A percentile compares a stretch with the other conserved stretches of the same genome.
phyloP scores from a whole-genome alignment of 2,329 filamentous ascomycete genomes.

The Botrytis hyacinthi region DNA sequence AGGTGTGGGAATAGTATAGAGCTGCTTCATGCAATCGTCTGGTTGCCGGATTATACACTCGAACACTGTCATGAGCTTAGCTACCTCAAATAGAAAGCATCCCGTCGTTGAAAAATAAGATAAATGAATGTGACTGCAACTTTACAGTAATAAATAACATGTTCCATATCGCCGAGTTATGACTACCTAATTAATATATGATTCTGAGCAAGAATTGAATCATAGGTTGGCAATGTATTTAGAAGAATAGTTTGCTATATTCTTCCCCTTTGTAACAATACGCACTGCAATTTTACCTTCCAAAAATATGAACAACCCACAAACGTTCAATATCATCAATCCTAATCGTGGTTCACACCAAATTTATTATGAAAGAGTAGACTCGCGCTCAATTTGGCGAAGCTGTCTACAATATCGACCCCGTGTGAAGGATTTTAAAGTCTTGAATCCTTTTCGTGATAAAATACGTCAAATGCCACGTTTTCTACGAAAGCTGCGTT shows the following conservation, averaged over 20 bases:
- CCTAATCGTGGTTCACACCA: not conserved
- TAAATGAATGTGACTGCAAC: not conserved
- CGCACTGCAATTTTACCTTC: not conserved
- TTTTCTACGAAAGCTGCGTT: not conserved
- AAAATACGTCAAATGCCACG: not conserved
- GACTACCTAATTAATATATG: not conserved
- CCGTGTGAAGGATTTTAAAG: not conserved
- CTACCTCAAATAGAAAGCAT: too few relatives aligned
- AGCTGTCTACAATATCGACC: slow-evolving; percentile 6
- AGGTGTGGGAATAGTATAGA: too few relatives aligned
- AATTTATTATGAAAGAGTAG: not conserved
- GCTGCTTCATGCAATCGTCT: too few relatives aligned
- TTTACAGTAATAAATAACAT: not conserved
- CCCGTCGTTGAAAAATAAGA: not conserved
- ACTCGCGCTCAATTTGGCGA: not conserved
- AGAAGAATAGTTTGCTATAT: too few relatives aligned
- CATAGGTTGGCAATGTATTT: not conserved
- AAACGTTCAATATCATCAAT: slow-evolving; percentile 3
- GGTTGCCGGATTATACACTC: too few relatives aligned
- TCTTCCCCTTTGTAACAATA: not conserved
- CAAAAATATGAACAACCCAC: not conserved
- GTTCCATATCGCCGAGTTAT: not conserved
- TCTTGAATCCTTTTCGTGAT: not conserved
- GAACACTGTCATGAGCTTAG: too few relatives aligned
- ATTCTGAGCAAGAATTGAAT: not conserved